Conservation (phyloP, 805 yeast species). For the Candida manassasensis region DNA sequence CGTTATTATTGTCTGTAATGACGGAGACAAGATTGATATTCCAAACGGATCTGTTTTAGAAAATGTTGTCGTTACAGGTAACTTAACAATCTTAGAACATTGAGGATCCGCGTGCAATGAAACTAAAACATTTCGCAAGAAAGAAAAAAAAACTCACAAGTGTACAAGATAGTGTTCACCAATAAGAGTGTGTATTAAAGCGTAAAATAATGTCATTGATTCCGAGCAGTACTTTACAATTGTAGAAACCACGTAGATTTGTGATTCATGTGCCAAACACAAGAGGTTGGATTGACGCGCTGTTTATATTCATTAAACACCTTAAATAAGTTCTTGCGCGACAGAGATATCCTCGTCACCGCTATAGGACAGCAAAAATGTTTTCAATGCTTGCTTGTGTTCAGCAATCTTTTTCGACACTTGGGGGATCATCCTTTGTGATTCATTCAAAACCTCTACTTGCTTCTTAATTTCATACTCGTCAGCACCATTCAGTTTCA, state of each 20-base stretch:
- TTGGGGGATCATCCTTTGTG: slow-evolving; percentile 34
- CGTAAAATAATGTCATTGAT: too few species aligned
- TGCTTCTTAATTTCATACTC: slow-evolving; percentile 60
- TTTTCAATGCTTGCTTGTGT: slow-evolving; percentile 13
- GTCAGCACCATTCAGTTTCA: slow-evolving; percentile 48
- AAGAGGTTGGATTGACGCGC: too few species aligned
- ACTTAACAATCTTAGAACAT: slow-evolving; percentile 90
- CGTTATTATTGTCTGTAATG: slow-evolving; percentile 94
- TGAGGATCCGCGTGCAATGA: slow-evolving; percentile 20
- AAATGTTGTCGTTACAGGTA: slow-evolving; percentile 96
- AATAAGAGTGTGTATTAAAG: too few species aligned
- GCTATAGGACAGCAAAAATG: slow-evolving; percentile 11
- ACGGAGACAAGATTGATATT: slow-evolving; percentile 93
- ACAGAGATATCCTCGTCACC: slow-evolving; percentile 25
- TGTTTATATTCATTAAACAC: not conserved
- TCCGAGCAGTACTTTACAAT: too few species aligned
- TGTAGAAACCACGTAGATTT: too few species aligned
- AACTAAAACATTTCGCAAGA: not conserved
- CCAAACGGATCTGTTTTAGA: slow-evolving; percentile 95
- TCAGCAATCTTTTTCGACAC: slow-evolving; percentile 16
- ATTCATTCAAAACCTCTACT: slow-evolving; percentile 32
- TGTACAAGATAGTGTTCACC: too few species aligned
- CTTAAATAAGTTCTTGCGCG: slow-evolving; percentile 15
- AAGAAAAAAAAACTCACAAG: too few species aligned
- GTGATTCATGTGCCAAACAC: too few species aligned